Base-by-base conservation (phyloP, 1,284 basidiomycete species). In the Pseudozyma pruni region DNA sequence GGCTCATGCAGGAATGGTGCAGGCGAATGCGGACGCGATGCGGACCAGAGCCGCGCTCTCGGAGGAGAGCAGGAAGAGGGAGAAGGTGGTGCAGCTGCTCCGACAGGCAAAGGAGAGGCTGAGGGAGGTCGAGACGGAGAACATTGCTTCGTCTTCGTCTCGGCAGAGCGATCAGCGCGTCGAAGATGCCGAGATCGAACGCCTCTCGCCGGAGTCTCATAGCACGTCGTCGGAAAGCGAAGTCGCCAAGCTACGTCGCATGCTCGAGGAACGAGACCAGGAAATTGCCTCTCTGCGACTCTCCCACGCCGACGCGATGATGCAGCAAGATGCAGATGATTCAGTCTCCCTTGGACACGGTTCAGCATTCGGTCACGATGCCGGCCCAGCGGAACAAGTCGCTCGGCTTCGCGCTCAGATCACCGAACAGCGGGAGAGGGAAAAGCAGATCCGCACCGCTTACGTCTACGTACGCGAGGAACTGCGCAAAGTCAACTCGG, bases 391-490 rank as follows among this genome's bases (percentile, higher is more conserved):
- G 8, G 39, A 37, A 4, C 63, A 76, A 39, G 4, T 76, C 22
- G 29, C 38, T 4, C 41, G 32, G 2, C 59, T 78, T 8, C 52
- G 58, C 4, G 35, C 43, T 6, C 60, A 74, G 35, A 46, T 78
- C 19, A 4, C 33, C 7, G 70, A 76, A 17, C 74, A 77, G 32
- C 55, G 68, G 20, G 31, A 61, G 3, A 38, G 76, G 8, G 76
- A 79, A 38, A 53, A 57, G 23, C 73, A 74, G 44, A 79, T 79
- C 49, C 59, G 74, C 9, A 64, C 47, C 13, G 76, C 76, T 0
- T 79, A 79, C 64, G 50, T 68, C 39, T 60, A 61, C 32, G 37
- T 76, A 8, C 75, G 75, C 17, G 75, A 77, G 32, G 75, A 79
- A 42, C 52, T 78, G 31, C 70, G 76, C 8, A 71, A 72, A 40